Percentiles rank a stretch among this genome's conserved stretches.
Evolutionary conservation across 495 filamentous ascomycete species (phyloP).

Genomic region (Aspergillus mulundensis): DNA sequence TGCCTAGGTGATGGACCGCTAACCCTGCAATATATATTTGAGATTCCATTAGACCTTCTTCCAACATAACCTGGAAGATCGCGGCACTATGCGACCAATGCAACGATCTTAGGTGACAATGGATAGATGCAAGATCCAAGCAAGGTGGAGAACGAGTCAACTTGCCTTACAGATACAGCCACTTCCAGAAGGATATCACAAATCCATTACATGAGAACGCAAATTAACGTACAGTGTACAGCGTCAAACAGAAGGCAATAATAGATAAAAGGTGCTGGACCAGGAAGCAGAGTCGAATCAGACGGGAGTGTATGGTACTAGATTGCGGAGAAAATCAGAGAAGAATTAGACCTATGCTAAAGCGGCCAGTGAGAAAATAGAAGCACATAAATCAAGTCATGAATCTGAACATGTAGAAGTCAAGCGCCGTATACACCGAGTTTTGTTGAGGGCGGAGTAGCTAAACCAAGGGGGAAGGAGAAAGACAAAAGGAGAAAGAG

Average conservation of each 20-base stretch:
- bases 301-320: background rate
- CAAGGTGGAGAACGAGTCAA: no score
- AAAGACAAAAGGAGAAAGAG: background rate
- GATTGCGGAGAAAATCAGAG: background rate
- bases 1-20: no score
- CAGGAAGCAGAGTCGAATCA: background rate
- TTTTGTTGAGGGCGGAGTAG: slow-evolving; percentile 7
- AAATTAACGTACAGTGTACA: background rate
- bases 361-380: background rate
- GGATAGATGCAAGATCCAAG: background rate
- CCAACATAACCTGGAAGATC: background rate
- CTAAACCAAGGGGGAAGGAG: slow-evolving; percentile 5
- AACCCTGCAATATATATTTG: background rate
- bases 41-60: background rate
- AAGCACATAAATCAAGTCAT: background rate
- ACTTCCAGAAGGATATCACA: background rate
- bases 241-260: background rate
- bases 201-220: background rate
- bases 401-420: background rate
- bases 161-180: no score
- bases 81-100: no score
- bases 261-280: background rate
- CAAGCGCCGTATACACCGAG: background rate
- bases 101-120: background rate
- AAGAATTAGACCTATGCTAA: background rate